Base-by-base conservation (phyloP, 805 yeast species). In the Saccharomycopsis vini region DNA sequence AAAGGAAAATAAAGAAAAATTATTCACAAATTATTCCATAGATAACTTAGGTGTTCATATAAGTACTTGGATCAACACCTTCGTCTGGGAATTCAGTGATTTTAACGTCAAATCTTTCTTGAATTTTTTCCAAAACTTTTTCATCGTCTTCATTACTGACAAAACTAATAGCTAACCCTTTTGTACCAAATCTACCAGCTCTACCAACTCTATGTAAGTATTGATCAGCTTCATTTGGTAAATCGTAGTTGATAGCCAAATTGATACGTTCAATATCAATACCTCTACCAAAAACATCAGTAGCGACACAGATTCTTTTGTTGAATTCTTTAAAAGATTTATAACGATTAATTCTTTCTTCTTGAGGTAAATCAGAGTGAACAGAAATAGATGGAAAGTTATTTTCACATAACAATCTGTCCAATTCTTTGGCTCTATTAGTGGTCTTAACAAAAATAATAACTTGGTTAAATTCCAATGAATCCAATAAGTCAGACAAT, bases 121-220 rank as follows among this genome's bases (percentile, higher is more conserved):
- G 98, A 62, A 92, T 92, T 69, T 87, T 82, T 59, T 75, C 83
- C 64, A 92, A 74, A 35, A 89, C 84, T 68, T 81, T 86, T 66
- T 87, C 88, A 62, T 92, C 98, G 52, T 80, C 90, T 57, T 79
- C 83, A 47, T 80, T 73, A 35, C 92, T 73, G 44, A 92, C 92
- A 53, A 90, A 85, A 34, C 96, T 86, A 47, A 92, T 75, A 43
- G 97, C 95, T 58, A 92, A 79, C 71, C 98, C 98, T 72, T 90
- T 90, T 62, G 98, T 90, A 73, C 98, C 98, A 59, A 90, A 90
- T 77, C 98, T 89, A 70, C 98, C 98, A 55, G 98, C 98, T 79
- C 98, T 88, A 62, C 98, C 98, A 52, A 90, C 98, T 73, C 98
- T 87, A 73, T 90, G 98, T 63, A 90, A 77, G 69, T 92, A 90